Evolutionary conservation across 345 rosid genomes (phyloP).

Genomic region (Carallia brachiata): DNA sequence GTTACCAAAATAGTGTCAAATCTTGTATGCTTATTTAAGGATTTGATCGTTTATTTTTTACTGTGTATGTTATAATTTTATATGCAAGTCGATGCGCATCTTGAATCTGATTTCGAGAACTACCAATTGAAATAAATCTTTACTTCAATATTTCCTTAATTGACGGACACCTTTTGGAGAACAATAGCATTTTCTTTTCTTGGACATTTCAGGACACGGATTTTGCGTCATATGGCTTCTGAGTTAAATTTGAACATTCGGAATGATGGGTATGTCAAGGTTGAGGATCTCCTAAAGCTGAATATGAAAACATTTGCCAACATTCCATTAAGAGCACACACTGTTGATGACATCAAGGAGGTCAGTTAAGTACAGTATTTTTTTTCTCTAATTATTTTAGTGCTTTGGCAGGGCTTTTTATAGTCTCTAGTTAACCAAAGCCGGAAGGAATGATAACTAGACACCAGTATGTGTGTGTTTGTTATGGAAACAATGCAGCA

Average conservation of each 20-base stretch:
- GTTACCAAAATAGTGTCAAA: too few relatives aligned
- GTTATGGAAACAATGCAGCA: not conserved
- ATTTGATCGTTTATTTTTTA: too few relatives aligned
- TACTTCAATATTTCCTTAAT: too few relatives aligned
- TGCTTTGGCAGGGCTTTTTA: too few relatives aligned
- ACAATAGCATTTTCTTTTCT: not conserved
- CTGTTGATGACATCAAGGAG: conserved; percentile 75
- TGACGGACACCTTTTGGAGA: too few relatives aligned
- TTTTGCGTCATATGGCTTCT: conserved; percentile 75
- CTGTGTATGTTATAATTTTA: too few relatives aligned
- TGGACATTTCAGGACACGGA: conserved; percentile 50
- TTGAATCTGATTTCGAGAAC: too few relatives aligned
- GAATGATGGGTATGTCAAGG: conserved; percentile 80
- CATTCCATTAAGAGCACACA: conserved; percentile 61
- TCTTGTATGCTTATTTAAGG: too few relatives aligned
- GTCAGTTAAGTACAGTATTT: conserved; percentile 31
- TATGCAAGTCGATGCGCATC: too few relatives aligned
- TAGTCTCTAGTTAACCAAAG: too few relatives aligned
- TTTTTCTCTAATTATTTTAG: not conserved
- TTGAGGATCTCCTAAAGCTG: conserved; percentile 63
- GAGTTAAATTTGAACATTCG: conserved; percentile 70
- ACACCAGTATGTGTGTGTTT: not conserved
- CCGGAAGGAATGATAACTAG: too few relatives aligned
- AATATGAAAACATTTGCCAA: conserved; percentile 70
- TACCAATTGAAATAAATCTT: too few relatives aligned